Conservation (phyloP, 441 rosid species). For the Bruguiera hainesii region DNA sequence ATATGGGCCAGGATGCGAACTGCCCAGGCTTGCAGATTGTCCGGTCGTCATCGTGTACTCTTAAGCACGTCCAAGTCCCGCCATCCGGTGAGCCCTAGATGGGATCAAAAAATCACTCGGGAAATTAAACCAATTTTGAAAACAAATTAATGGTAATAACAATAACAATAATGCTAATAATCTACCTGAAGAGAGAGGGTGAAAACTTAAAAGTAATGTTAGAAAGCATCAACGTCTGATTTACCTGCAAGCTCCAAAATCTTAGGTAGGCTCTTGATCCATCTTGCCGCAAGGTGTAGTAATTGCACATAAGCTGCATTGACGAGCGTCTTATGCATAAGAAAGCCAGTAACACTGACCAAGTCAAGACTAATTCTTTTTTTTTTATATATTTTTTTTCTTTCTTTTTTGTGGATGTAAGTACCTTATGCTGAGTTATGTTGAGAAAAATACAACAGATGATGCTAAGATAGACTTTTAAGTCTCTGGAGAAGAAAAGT, state of each 20-base stretch:
- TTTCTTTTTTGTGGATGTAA: too few species aligned
- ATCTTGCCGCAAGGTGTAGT: conserved; percentile 87
- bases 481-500: too few species aligned
- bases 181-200: neutral
- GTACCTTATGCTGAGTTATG: too few species aligned
- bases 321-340: neutral
- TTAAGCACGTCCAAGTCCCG: conserved; percentile 64
- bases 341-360: too few species aligned
- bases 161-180: neutral
- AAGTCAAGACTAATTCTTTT: too few species aligned
- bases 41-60: conserved; percentile 73
- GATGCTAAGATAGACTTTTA: neutral
- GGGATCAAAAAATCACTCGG: neutral
- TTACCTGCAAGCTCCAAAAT: conserved; percentile 90
- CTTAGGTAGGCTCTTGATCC: conserved; percentile 79
- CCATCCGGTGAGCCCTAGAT: conserved; percentile 79
- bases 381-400: too few species aligned
- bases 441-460: neutral
- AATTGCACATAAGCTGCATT: conserved; percentile 95
- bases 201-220: too few species aligned
- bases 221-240: neutral
- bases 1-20: conserved; percentile 81
- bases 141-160: neutral
- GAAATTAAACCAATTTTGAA: too few species aligned
- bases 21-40: conserved; percentile 82